Base-by-base conservation (phyloP, 306 rosid genomes). In the Rosa lucieae region DNA sequence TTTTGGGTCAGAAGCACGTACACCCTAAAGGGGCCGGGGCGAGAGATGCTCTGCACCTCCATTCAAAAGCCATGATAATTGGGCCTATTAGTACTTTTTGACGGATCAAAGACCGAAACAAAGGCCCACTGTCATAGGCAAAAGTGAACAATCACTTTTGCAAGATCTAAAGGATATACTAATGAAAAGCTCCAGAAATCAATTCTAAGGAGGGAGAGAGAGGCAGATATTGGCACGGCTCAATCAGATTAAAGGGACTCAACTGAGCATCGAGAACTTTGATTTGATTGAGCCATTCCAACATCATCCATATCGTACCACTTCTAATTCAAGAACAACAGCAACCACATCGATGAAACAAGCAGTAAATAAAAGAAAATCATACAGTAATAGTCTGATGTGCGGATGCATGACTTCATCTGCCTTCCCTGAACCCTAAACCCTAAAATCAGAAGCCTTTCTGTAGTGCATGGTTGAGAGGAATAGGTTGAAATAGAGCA, bases 251-350 rank as follows among this genome's bases (percentile, higher is more conserved):
- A 83, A 81, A 88, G 63, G 71, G 29, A 85, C 85, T 79, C 71
- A 70, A 8, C 59, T 5, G 39, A 48, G 32, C 10, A 47, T 81
- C 21, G 74, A 75, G 79, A 79, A 9, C 61, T 83, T 88, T 85
- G 42, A 71, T 88, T 42, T 85, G 89, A 85, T 85, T 85, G 87
- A 85, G 86, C 70, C 87, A 77, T 67, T 89, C 85, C 89, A 85
- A 81, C 80, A 88, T 88, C 89, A 74, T 14, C 68, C 42, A 46
- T 23, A 35, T 35, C 44, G 26, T 70, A 46, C 42, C 40, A 70
- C 23, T 53, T 53, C 26, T 18, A 20, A 18, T 53, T 18, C 26
- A 55, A 20, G 26, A 55, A 20, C 21, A 55, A 20, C 23, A 55
- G 3, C 10, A n/a, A 18, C 26, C 62, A 20, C 62, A 61, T 61